Base-by-base conservation (phyloP, 306 rosid species). In the Castanea crenata region DNA sequence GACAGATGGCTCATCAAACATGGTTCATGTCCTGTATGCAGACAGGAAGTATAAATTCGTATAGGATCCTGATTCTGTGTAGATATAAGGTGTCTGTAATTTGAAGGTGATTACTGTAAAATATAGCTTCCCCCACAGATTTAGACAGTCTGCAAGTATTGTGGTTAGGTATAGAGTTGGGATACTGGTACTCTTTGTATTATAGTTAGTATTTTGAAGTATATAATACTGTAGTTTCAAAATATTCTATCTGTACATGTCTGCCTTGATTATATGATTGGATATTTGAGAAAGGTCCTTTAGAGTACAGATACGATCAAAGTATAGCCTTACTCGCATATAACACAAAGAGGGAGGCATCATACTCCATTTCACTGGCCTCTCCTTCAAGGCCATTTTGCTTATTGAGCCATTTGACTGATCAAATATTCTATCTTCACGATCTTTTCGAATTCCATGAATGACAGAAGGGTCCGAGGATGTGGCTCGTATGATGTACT, bases 1-100 rank as follows among this genome's bases (percentile, higher is more conserved):
- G 96, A 92, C 85, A 88, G 80, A 76, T 92, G 97, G 96, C 96
- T 92, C 74, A 62, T 79, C 71, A 81, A 86, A 81, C 93, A 92
- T 76, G 89, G 85, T 78, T 88, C 94, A 1, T 93, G 97, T 78
- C 97, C 96, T 20, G 73, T 91, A 19, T 93, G 97, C 86, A 85
- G 97, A 81, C 94, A 85, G 78, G 68, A 77, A 38, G 90, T 89
- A 67, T 84, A 80, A 44, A 61, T 70, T 8, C 12, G 15, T 31
- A 18, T 29, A 8, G 32, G 32, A 23, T 59, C 18, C 65, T 23
- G 27, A 5, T 63, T 21, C 9, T 59, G 65, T 59, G 27, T 23
- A 59, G 18, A 23, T 12, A 64, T 64, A 6, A 7, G 3, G 52
- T 34, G 27, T 67, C 9, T 67, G 27, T 16, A 19, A 3, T 67